These are phyloP conservation scores for Aspergillus aculeatus DNA, from an alignment of 2,329 filamentous ascomycete species.

Conservation along the genomic window DNA sequence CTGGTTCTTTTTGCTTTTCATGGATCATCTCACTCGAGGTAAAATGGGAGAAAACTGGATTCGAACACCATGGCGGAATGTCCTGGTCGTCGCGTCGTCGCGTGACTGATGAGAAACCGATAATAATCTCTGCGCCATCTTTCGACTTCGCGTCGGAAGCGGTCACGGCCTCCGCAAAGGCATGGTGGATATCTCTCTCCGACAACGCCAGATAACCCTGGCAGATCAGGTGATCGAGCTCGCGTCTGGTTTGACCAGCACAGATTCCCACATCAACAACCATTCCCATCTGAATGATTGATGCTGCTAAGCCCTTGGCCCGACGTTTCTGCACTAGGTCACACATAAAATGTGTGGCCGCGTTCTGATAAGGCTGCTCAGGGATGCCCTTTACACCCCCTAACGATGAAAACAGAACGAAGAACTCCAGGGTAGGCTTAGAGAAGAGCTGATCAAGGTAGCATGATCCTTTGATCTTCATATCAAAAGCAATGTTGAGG, in stretches of 20 bases:
- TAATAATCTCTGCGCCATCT: neutral
- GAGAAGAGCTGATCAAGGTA: neutral
- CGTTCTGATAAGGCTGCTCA: neutral
- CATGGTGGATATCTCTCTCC: neutral
- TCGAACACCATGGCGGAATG: too few relatives aligned
- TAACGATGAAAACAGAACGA: neutral
- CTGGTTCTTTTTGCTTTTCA: too few relatives aligned
- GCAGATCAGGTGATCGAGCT: neutral
- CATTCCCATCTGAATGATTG: neutral
- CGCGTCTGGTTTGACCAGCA: neutral
- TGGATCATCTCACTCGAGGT: too few relatives aligned
- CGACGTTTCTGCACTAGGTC: neutral
- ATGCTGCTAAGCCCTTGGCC: neutral
- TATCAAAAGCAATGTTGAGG: neutral
- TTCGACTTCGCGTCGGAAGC: neutral
- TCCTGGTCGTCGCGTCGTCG: too few relatives aligned
- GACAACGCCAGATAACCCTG: neutral
- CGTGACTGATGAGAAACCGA: neutral
- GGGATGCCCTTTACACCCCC: neutral
- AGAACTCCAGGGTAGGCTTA: neutral
- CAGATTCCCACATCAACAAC: neutral
- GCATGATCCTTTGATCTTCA: neutral
- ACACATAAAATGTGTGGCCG: neutral
- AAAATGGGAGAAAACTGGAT: too few relatives aligned
- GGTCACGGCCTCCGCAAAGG: neutral